These are phyloP conservation scores for Fraxinus excelsior DNA, from an alignment of 257 asterid species.

Conservation along the genomic window DNA sequence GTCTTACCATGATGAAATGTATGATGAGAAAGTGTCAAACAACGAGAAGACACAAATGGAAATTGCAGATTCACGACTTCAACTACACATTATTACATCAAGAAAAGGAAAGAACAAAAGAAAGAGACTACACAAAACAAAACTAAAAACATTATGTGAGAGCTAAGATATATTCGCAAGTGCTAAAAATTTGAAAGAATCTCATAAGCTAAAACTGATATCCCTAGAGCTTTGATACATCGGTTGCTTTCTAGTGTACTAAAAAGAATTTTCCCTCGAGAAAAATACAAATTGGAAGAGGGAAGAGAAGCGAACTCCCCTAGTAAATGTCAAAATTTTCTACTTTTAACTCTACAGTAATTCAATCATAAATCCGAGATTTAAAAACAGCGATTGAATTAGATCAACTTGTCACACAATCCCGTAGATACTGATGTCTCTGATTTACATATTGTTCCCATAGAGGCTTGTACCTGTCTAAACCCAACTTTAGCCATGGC, in stretches of 20 bases:
- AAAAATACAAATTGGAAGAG: constrained; percentile 19
- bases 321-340: constrained; percentile 54
- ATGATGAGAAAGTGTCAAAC: background rate
- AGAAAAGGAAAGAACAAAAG: background rate
- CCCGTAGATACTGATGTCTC: constrained; percentile 56
- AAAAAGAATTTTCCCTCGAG: constrained; percentile 19
- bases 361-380: constrained; percentile 24
- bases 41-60: background rate
- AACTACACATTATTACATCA: background rate
- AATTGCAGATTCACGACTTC: background rate
- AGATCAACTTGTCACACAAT: constrained; percentile 61
- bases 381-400: constrained; percentile 19
- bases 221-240: constrained; percentile 25
- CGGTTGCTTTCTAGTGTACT: constrained; percentile 22
- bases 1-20: background rate
- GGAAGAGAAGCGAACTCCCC: constrained; percentile 28
- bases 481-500: constrained; percentile 85
- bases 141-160: background rate
- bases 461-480: constrained; percentile 71
- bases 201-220: constrained; percentile 15
- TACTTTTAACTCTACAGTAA: constrained; percentile 42
- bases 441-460: constrained; percentile 81
- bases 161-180: background rate
- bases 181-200: constrained; percentile 7
- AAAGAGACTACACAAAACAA: background rate